Conservation (phyloP, 2,329 filamentous ascomycete genomes). For the Cladosporium austrohemisphaericum region DNA sequence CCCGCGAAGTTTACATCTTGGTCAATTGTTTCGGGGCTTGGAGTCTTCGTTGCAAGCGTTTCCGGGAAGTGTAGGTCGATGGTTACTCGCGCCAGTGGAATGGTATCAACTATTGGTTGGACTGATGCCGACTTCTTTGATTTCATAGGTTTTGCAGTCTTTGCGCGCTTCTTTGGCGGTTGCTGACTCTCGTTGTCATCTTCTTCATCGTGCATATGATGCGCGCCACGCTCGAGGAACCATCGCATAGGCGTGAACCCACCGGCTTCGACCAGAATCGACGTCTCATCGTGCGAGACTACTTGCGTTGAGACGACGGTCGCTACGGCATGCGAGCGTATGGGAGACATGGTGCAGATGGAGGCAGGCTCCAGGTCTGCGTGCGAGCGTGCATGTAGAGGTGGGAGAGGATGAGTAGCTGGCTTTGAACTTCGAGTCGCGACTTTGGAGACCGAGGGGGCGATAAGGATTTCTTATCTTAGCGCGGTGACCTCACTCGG, state of each 20-base stretch:
- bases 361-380: not conserved
- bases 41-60: slow-evolving; percentile 15
- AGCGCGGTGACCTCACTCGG: too few species aligned
- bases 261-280: slow-evolving; percentile 32
- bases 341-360: slow-evolving; percentile 20
- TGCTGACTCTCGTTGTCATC: slow-evolving; percentile 16
- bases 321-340: slow-evolving; percentile 21
- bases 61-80: slow-evolving; percentile 30
- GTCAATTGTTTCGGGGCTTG: slow-evolving; percentile 14
- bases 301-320: slow-evolving; percentile 27
- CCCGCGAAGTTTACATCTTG: slow-evolving; percentile 24
- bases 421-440: not conserved
- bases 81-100: slow-evolving; percentile 25
- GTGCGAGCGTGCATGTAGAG: too few species aligned
- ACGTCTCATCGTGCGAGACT: slow-evolving; percentile 22
- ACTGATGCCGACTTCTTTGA: not conserved
- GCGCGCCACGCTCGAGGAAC: slow-evolving; percentile 28
- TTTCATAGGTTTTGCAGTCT: not conserved
- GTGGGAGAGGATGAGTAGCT: not conserved
- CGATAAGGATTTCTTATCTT: too few species aligned
- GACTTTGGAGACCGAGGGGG: not conserved
- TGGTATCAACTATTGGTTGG: slow-evolving; percentile 9
- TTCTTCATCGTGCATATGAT: slow-evolving; percentile 1
- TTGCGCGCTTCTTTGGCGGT: slow-evolving; percentile 25
- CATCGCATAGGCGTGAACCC: slow-evolving; percentile 29